Evolutionary conservation across 179 eudicot genomes (phyloP), one percentile per base, ranked within the genome.

Genomic region (Nepenthes alata): DNA sequence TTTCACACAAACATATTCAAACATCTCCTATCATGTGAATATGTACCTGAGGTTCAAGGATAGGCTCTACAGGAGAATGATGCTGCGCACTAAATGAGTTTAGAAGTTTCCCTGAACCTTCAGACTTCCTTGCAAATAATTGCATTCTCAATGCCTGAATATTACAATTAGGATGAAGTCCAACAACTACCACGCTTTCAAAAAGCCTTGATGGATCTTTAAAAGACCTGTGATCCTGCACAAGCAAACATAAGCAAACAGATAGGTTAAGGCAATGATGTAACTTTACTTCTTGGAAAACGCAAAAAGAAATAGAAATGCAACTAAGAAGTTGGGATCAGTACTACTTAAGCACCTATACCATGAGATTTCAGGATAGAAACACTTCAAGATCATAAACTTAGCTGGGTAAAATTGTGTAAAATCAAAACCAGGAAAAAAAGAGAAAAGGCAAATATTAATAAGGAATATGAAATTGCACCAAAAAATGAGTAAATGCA

Each of bases 171-270:
- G 99, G 97, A 75, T 79, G 95, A 66, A 94, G 94, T 55, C 99
- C 99, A 71, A 87, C 97, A 61, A 94, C 91, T 52, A 87, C 99
- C 83, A 94, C 80, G 86, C 95, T 90, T 75, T 94, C 99, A 58
- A 94, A 82, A 71, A 90, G 85, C 70, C 79, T 90, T 66, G 97
- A 83, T 68, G 94, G 95, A 4, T 49, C 53, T n/a, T 49, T 49
- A 49, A 49, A 49, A 10, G 53, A 49, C 53, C 53, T 49, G 14
- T 49, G 53, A 49, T 49, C 53, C 53, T 49, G 53, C 53, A 9
- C 53, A 49, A 5, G 7, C 7, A 39, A 39, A 39, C 45, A 39
- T 4, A 4, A 39, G 45, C 45, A 39, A 16, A 16, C 25, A 16
- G 25, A 16, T 16, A 16, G 25, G 48, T 45, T 10, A 45, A 6